Conservation (phyloP, 1,284 basidiomycete species). For the Entoloma clypeatum region DNA sequence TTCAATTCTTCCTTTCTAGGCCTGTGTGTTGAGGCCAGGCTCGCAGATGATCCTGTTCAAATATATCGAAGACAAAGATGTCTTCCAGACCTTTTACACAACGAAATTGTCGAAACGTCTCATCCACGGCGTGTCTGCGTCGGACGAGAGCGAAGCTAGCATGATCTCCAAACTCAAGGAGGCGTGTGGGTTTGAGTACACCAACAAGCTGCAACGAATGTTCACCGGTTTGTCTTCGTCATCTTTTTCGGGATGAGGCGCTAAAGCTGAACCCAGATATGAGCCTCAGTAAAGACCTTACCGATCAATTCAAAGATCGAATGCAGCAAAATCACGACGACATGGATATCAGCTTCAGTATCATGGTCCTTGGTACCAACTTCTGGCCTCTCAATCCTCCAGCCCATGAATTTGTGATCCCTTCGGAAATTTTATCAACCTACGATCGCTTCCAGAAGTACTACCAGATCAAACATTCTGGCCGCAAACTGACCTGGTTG, state of each 20-base stretch:
- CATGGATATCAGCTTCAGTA: conserved; percentile 85
- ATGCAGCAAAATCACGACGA: conserved; percentile 82
- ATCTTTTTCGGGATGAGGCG: neutral
- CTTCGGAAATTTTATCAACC: conserved; percentile 80
- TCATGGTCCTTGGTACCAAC: conserved; percentile 93
- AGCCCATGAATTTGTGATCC: conserved; percentile 83
- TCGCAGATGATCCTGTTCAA: conserved; percentile 95
- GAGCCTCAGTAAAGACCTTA: conserved; percentile 92
- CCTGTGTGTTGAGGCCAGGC: neutral
- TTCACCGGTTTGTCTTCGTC: conserved; percentile 70
- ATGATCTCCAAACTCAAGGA: conserved; percentile 99
- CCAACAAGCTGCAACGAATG: conserved; percentile 96
- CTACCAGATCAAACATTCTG: conserved; percentile 91
- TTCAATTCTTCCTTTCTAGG: conserved; percentile 54
- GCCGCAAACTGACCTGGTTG: conserved; percentile 93
- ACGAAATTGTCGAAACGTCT: conserved; percentile 94
- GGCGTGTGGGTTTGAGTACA: conserved; percentile 97
- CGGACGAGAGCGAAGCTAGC: conserved; percentile 94
- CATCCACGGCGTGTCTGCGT: conserved; percentile 89
- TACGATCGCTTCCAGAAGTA: conserved; percentile 92
- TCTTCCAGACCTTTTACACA: conserved; percentile 99
- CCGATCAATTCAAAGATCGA: conserved; percentile 93
- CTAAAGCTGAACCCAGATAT: conserved; percentile 65
- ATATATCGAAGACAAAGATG: conserved; percentile 98
- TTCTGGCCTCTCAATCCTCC: conserved; percentile 93